Percentiles rank a stretch among this genome's conserved stretches.
These are phyloP conservation scores for Pichia cactophila DNA, from an alignment of 1,139 yeast genomes.

Conservation along the genomic window DNA sequence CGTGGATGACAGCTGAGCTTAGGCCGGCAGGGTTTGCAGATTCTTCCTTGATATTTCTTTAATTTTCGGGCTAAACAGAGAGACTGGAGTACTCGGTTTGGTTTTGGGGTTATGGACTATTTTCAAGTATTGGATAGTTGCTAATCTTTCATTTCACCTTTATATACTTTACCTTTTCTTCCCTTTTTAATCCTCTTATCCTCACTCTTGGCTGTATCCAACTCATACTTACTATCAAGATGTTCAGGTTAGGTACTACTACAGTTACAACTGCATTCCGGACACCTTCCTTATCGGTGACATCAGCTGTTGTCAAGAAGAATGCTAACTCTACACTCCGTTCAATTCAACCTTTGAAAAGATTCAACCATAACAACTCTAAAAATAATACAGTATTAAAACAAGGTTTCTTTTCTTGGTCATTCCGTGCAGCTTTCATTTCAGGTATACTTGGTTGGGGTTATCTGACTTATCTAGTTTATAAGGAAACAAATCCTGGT, in stretches of 20 bases:
- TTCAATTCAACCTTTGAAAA: neutral
- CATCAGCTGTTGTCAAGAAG: neutral
- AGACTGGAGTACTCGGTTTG: too few species aligned
- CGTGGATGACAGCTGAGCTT: too few species aligned
- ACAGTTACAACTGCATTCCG: neutral
- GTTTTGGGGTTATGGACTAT: too few species aligned
- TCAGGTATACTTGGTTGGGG: conserved; percentile 38
- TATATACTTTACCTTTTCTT: neutral
- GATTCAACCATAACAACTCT: neutral
- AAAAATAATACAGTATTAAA: conserved; percentile 1
- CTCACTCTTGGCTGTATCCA: neutral
- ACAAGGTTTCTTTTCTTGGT: conserved; percentile 20
- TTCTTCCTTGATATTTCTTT: too few species aligned
- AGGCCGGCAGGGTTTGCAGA: too few species aligned
- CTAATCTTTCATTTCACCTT: neutral
- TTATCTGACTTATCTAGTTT: conserved; percentile 43
- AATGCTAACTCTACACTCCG: neutral
- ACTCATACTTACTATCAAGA: neutral
- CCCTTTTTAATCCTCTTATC: neutral
- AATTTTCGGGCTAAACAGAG: too few species aligned
- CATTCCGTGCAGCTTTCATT: conserved; percentile 17
- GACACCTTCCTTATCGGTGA: neutral
- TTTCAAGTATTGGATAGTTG: too few species aligned
- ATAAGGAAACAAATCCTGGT: conserved; percentile 55
- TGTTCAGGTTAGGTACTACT: neutral